Evolutionary conservation across 2,329 filamentous ascomycete genomes (phyloP), one percentile per base, ranked within the genome.

Genomic region (Calonectria pauciramosa): DNA sequence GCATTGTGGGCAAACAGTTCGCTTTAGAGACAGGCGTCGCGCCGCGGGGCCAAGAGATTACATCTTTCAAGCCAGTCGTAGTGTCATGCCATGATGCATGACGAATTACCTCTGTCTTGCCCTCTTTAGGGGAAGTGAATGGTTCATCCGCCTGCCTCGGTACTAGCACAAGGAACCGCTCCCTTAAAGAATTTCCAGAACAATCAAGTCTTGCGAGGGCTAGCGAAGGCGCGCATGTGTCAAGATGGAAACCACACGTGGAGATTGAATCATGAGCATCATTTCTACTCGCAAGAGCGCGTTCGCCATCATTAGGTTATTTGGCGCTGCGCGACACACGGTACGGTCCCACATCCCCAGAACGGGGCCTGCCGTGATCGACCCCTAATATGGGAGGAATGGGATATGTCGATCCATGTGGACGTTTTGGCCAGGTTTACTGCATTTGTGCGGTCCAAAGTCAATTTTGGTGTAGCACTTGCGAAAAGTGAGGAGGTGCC

Each of bases 351-450:
- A 71, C 73, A 54, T 52, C 59, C 65, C 71, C 66, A 73, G 49
- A 23, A 63, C 72, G 72, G 76, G 68, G 73, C 51, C 72, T 75
- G 66, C 76, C 74, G 76, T 73, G 77, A 79, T 79, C 77, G 76
- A 71, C 75, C 66, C 52, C 54, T 72, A 52, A 47, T 36, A 18
- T 34, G 49, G 44, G 13, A 52, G 60, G 66, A 73, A 73, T 73
- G 56, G 59, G 36, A 72, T 59, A 68, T 34, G 75, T 71, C 60
- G 70, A 74, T 74, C 71, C 10, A 34, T 52, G 28, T 52, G 26
- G 51, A 30, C 28, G 26, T 38, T 28, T 49, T 52, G 32, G 47
- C 38, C n/a, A 66, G 51, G 34, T 32, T 63, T 28, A 28, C n/a
- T 41, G 10, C 34, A 63, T 63, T 63, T 63, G 23, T 41, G 54